A percentile compares a stretch with the other conserved stretches of the same genome.
phyloP scores from a whole-genome alignment of 2,329 filamentous ascomycete species.

The Hypoxylon sp. region DNA sequence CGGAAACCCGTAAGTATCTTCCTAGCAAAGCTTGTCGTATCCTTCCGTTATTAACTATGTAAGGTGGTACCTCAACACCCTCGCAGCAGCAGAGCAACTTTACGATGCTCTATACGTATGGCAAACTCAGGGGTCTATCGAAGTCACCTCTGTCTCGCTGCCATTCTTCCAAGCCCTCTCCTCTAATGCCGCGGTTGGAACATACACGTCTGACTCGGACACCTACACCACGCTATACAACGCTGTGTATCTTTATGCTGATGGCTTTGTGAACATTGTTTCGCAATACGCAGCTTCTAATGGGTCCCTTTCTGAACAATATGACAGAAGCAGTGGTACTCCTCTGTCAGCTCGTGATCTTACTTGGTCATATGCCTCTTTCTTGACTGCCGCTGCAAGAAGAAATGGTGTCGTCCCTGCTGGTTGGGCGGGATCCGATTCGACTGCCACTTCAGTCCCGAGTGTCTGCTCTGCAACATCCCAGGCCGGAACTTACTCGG shows the following conservation, averaged over 20 bases:
- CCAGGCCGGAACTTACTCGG: slow-evolving; percentile 65
- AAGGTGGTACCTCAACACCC: slow-evolving; percentile 81
- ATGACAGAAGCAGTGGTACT: slow-evolving; percentile 65
- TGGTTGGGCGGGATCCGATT: slow-evolving; percentile 65
- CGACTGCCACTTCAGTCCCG: slow-evolving; percentile 64
- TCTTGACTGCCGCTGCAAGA: slow-evolving; percentile 74
- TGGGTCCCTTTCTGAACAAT: slow-evolving; percentile 79
- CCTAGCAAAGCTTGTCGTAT: not conserved
- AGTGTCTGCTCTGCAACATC: slow-evolving; percentile 63
- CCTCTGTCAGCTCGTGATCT: slow-evolving; percentile 75
- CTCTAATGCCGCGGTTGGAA: slow-evolving; percentile 71
- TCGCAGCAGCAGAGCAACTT: slow-evolving; percentile 84
- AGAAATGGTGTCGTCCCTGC: slow-evolving; percentile 69
- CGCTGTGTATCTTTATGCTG: slow-evolving; percentile 71
- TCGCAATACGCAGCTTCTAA: slow-evolving; percentile 72
- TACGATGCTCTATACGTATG: slow-evolving; percentile 83
- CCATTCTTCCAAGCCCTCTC: slow-evolving; percentile 79
- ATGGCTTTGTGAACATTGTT: slow-evolving; percentile 74
- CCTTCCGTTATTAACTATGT: slow-evolving; percentile 27
- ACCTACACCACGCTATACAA: slow-evolving; percentile 70
- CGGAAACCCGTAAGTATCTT: slow-evolving; percentile 72
- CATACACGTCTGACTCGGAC: slow-evolving; percentile 65
- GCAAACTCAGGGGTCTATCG: slow-evolving; percentile 73
- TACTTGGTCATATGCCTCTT: slow-evolving; percentile 62
- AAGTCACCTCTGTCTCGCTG: slow-evolving; percentile 74